Base-by-base conservation (phyloP, 1,139 yeast genomes). In the Saccharomyces hybrid region DNA sequence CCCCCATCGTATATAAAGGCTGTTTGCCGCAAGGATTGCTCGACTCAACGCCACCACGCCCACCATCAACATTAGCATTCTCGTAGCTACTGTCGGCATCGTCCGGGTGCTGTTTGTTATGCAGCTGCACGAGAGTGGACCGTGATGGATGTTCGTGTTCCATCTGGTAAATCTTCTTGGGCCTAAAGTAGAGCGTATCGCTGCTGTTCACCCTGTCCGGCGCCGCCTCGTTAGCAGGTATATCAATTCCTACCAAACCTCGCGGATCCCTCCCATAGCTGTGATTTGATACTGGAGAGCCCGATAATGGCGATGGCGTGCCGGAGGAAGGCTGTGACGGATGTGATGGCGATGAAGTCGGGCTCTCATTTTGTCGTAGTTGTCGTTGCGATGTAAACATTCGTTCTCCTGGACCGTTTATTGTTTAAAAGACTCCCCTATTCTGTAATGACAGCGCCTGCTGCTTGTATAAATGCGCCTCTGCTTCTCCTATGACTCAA, bases 1-100 rank as follows among this genome's bases (percentile, higher is more conserved):
- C 44, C 25, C 44, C 44, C 44, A 38, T 38, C 9, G 44, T 16
- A 13, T 38, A 4, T 19, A 38, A 38, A 38, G 44, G 11, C 25
- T 16, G 44, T 3, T 38, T 38, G 23, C 44, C 25, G 6, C 44
- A 19, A 6, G 44, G 2, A 9, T 38, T 13, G 9, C n/a, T n/a
- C 26, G 11, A 16, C 44, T 38, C 44, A 8, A 38, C 13, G 23
- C 44, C 44, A 2, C 44, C 25, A 8, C n/a, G 44, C 13, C 25
- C 44, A 8, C 2, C 25, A 8, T 81, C 86, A 3, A 86, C 81
- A 62, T 78, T 81, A 19, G 23, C 23, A 19, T 0, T 81, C 78
- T 11, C 16, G 25, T 19, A 19, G 13, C 13, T 38, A 16, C 25
- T 16, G 25, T 1, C n/a, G 25, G 25, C 1, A 38, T 16, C 44